Evolutionary conservation across 768 basidiomycete genomes (phyloP), one percentile per base, ranked within the genome.

Genomic region (Tephrocybe sp.): DNA sequence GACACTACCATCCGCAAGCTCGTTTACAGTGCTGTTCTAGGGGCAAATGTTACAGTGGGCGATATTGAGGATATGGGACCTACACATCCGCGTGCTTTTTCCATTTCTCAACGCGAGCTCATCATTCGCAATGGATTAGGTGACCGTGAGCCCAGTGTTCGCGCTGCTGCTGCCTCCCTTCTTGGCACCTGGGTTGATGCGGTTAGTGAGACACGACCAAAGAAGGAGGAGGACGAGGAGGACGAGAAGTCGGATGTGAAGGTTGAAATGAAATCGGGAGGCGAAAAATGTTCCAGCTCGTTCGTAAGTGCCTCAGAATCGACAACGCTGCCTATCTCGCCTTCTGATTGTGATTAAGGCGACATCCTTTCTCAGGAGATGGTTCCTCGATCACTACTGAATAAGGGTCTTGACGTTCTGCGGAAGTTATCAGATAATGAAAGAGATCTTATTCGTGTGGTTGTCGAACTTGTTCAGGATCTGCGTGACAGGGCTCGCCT

Each of bases 401-500:
- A 84, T 2, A 74, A 74, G 42, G 94, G 91, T 61, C 74, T 97
- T 33, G 94, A 97, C 64, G 82, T 97, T 6, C 68, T 98, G 43
- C 75, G 86, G 47, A 76, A 75, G 47, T 71, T 94, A 18, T 82
- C 88, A 1, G 68, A 79, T 11, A 82, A 73, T 52, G 94, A 97
- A 66, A 74, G 84, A 16, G 92, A 97, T 64, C 74, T 97, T 29
- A 91, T 95, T 56, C 82, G 88, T 3, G 77, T 94, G 21, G 84
- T 94, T 1, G 92, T 95, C 30, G 93, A 95, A 61, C 84, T 90
- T 29, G 79, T 97, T 1, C 84, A 88, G 46, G 88, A 91, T 50
- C 72, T 95, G 9, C 76, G 93, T 19, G 84, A 84, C 64, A 64
- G 69, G 5, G 71, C 69, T 13, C 67, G 66, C 6, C 57, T 61